These are phyloP conservation scores for Phytophthora cajani DNA, from an alignment of 352 stramenopile species.

Conservation along the genomic window DNA sequence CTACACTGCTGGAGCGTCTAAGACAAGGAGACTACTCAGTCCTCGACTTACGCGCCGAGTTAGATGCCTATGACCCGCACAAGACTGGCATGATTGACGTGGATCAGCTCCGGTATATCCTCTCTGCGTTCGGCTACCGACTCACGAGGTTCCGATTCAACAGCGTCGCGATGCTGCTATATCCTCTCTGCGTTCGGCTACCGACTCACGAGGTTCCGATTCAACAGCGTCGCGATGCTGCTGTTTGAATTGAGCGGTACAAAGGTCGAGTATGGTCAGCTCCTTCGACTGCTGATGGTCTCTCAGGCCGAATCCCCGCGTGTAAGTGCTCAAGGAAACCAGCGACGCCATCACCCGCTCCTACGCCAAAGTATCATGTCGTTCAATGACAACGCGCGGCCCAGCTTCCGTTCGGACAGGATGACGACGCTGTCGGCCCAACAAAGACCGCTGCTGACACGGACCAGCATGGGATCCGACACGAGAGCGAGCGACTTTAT, in stretches of 20 bases:
- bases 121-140: conserved; percentile 50
- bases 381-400: conserved; percentile 3
- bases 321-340: not conserved
- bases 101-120: conserved; percentile 47
- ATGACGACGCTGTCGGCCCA: not conserved
- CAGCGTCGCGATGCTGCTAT: conserved; percentile 48
- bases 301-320: conserved; percentile 21
- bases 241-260: conserved; percentile 53
- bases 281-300: conserved; percentile 46
- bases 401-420: conserved; percentile 10
- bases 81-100: conserved; percentile 49
- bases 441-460: conserved; percentile 31
- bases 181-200: conserved; percentile 55
- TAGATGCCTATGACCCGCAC: conserved; percentile 38
- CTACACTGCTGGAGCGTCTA: conserved; percentile 37
- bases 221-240: conserved; percentile 66
- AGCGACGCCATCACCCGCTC: conserved; percentile 30
- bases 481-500: conserved; percentile 36
- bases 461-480: conserved; percentile 28
- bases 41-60: conserved; percentile 40
- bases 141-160: conserved; percentile 71
- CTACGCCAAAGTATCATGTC: conserved; percentile 25
- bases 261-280: conserved; percentile 54
- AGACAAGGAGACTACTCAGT: conserved; percentile 25
- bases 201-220: conserved; percentile 57